Evolutionary conservation across 257 asterid genomes (phyloP).

Genomic region (Voacanga thouarsii): DNA sequence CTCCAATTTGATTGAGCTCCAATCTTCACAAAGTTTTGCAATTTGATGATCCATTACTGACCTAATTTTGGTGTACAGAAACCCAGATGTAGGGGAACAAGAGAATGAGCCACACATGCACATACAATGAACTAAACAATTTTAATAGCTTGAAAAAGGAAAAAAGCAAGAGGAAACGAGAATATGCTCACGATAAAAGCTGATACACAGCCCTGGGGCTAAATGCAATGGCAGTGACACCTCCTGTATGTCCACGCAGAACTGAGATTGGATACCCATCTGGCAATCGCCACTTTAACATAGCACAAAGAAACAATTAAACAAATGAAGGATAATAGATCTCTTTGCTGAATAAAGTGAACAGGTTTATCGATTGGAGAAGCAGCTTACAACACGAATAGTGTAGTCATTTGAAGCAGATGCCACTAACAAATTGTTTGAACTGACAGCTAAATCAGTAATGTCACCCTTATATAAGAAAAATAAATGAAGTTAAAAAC

Average conservation of each 20-base stretch:
- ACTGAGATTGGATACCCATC: conserved; percentile 91
- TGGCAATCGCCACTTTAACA: conserved; percentile 91
- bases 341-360: conserved; percentile 13
- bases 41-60: not conserved
- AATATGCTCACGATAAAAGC: conserved; percentile 82
- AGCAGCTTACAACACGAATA: conserved; percentile 87
- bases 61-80: not conserved
- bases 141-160: conserved; percentile 2
- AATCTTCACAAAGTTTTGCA: not conserved
- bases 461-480: conserved; percentile 68
- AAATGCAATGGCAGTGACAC: conserved; percentile 94
- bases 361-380: not conserved
- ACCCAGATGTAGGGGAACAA: not conserved
- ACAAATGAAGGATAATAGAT: conserved; percentile 14
- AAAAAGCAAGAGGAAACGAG: conserved; percentile 13
- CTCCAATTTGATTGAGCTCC: not conserved
- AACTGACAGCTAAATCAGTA: conserved; percentile 91
- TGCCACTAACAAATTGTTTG: conserved; percentile 81
- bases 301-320: conserved; percentile 8
- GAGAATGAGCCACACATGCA: not conserved
- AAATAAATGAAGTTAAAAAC: conserved; percentile 10
- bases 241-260: conserved; percentile 93
- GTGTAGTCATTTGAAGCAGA: conserved; percentile 95
- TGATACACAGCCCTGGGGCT: conserved; percentile 76
- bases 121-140: not conserved